Percentiles rank a stretch among this genome's conserved stretches.
These are phyloP conservation scores for Solanum corneliomulleri DNA, from an alignment of 257 asterid species.

Conservation along the genomic window DNA sequence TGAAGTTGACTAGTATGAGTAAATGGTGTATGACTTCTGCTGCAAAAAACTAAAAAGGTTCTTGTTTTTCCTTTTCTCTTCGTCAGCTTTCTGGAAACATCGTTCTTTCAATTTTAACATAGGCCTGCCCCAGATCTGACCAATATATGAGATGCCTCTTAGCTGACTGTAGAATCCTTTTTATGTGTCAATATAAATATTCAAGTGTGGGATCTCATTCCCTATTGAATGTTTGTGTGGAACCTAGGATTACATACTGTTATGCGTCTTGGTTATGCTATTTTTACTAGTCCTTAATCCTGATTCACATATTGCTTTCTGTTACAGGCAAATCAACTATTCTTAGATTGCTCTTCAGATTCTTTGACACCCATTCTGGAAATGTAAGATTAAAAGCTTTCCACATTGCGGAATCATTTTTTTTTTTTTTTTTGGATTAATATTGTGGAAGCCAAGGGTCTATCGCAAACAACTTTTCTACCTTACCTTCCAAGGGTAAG, in stretches of 20 bases:
- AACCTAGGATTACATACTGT: not conserved
- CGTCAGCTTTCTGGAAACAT: not conserved
- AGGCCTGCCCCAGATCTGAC: not conserved
- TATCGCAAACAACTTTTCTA: not conserved
- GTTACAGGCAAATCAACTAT: constrained; percentile 90
- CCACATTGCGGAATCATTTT: not conserved
- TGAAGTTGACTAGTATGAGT: not conserved
- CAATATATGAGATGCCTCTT: not conserved
- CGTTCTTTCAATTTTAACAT: not conserved
- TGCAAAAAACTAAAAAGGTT: not conserved
- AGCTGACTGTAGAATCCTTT: not conserved
- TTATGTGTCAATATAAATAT: not conserved
- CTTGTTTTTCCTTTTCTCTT: not conserved
- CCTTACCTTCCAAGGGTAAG: not conserved
- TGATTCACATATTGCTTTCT: constrained; percentile 2
- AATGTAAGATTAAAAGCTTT: constrained; percentile 35
- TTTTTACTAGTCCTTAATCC: not conserved
- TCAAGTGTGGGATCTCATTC: not conserved
- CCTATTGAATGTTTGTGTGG: not conserved
- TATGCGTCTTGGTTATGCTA: not conserved
- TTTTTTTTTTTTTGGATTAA: not conserved
- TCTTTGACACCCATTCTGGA: constrained; percentile 78
- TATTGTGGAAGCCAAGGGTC: not conserved
- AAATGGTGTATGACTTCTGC: not conserved
- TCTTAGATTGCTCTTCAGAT: constrained; percentile 88